Evolutionary conservation across 805 yeast species (phyloP).

Genomic region (Soucietia sequanensis): DNA sequence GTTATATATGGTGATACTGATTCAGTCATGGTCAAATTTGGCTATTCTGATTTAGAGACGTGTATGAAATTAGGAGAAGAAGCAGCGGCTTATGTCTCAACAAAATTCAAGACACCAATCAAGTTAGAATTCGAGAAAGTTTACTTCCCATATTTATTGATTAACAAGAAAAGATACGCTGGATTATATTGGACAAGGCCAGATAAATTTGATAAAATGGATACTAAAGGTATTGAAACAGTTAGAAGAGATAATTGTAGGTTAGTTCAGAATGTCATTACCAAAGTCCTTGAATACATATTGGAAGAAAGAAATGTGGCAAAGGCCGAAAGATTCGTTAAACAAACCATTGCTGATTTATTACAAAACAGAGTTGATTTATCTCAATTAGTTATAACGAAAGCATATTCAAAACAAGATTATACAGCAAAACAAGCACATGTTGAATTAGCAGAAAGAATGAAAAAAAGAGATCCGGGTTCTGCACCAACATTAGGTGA

Average conservation of each 20-base stretch:
- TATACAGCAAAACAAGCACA: constrained; percentile 98
- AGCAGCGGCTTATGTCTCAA: constrained; percentile 87
- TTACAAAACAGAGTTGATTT: constrained; percentile 89
- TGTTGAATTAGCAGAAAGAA: constrained; percentile 91
- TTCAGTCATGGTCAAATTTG: constrained; percentile 98
- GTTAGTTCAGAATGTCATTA: constrained; percentile 90
- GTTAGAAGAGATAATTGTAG: constrained; percentile 98
- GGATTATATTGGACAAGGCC: constrained; percentile 96
- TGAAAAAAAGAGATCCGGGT: constrained; percentile 96
- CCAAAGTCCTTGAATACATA: constrained; percentile 81
- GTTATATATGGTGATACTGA: constrained; percentile 99
- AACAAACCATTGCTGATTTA: constrained; percentile 82
- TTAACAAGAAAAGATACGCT: constrained; percentile 95
- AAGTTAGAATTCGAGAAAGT: constrained; percentile 96
- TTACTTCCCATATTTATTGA: constrained; percentile 88
- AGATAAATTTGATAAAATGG: constrained; percentile 93
- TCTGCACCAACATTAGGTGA: constrained; percentile 97
- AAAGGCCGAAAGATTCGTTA: constrained; percentile 83
- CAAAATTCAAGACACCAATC: constrained; percentile 78
- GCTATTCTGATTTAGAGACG: constrained; percentile 70
- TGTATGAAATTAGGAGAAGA: constrained; percentile 93
- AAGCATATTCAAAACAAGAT: constrained; percentile 84
- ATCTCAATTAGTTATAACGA: constrained; percentile 90
- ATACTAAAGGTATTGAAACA: constrained; percentile 97
- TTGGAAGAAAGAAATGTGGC: constrained; percentile 83